Conservation (phyloP, 164 flowering plant genomes). For the Buxus sempervirens region DNA sequence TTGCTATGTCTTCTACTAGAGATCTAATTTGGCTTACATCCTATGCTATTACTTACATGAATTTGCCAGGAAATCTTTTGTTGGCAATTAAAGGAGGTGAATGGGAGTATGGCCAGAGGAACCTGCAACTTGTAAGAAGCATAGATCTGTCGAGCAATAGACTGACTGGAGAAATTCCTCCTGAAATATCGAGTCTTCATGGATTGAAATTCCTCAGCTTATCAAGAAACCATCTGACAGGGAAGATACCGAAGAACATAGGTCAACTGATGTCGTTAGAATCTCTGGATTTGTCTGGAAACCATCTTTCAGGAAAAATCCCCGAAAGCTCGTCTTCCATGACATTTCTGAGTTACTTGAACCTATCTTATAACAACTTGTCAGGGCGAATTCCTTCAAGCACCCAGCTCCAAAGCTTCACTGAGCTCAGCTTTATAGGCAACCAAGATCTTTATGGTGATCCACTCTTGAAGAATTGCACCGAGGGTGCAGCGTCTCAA, state of each 20-base stretch:
- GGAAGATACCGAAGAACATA: background rate
- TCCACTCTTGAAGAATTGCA: background rate
- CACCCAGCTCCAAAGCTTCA: background rate
- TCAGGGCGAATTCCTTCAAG: background rate
- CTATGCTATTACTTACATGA: too few species aligned
- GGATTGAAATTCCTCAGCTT: conserved; percentile 8
- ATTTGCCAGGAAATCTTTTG: background rate
- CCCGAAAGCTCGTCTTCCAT: background rate
- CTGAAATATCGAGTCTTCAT: background rate
- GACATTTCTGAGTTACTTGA: background rate
- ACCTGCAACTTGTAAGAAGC: background rate
- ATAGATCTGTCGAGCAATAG: conserved; percentile 18
- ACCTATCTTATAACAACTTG: conserved; percentile 2
- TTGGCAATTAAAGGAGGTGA: background rate
- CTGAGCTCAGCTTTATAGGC: background rate
- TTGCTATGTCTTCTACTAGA: background rate
- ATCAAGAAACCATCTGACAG: conserved; percentile 11
- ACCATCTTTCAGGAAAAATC: background rate
- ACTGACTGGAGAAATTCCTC: conserved; percentile 7
- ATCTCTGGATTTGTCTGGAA: background rate
- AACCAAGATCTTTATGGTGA: background rate
- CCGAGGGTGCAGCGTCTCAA: too few species aligned
- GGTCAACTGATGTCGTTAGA: background rate
- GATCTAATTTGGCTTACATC: background rate
- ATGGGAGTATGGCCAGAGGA: background rate